A percentile compares a stretch with the other conserved stretches of the same genome.
These are phyloP conservation scores for Coprinopsis sp. DNA, from an alignment of 768 basidiomycete species.

Conservation along the genomic window DNA sequence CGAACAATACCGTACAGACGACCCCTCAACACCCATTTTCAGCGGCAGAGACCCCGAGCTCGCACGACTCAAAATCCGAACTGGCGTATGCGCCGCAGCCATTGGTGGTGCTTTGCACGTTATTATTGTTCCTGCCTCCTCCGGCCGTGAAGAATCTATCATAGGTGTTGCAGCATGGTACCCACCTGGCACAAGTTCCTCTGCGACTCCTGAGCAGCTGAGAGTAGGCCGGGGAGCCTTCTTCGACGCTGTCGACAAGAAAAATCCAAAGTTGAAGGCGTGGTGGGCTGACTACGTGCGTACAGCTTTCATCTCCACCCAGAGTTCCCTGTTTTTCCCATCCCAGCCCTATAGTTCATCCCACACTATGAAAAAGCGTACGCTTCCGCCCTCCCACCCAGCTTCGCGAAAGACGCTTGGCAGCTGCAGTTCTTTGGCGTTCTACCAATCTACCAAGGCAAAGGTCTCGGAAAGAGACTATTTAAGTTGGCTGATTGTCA, in stretches of 20 bases:
- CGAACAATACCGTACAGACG: not conserved
- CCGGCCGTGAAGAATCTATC: no score
- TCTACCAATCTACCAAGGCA: conserved; percentile 24
- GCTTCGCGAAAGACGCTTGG: conserved; percentile 21
- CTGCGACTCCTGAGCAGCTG: conserved; percentile 24
- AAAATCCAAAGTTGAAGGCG: conserved; percentile 4
- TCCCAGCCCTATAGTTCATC: conserved; percentile 18
- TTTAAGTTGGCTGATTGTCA: no score
- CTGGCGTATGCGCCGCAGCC: conserved; percentile 17
- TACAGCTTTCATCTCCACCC: not conserved
- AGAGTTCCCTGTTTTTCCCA: not conserved
- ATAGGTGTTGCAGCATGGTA: conserved; percentile 29
- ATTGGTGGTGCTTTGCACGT: conserved; percentile 26
- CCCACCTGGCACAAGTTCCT: conserved; percentile 22
- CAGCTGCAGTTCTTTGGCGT: conserved; percentile 27
- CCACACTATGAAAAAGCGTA: conserved; percentile 16
- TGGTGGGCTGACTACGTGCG: conserved; percentile 29
- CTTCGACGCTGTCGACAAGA: conserved; percentile 15
- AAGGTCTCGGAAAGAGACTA: conserved; percentile 27
- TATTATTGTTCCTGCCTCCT: conserved; percentile 19
- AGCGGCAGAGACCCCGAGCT: conserved; percentile 19
- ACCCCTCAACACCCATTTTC: conserved; percentile 12
- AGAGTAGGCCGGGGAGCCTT: conserved; percentile 24
- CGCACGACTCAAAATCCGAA: conserved; percentile 12
- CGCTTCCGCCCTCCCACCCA: conserved; percentile 15